Evolutionary conservation across 78 protist species (phyloP).

Genomic region (Tieghemostelium lacteum): DNA sequence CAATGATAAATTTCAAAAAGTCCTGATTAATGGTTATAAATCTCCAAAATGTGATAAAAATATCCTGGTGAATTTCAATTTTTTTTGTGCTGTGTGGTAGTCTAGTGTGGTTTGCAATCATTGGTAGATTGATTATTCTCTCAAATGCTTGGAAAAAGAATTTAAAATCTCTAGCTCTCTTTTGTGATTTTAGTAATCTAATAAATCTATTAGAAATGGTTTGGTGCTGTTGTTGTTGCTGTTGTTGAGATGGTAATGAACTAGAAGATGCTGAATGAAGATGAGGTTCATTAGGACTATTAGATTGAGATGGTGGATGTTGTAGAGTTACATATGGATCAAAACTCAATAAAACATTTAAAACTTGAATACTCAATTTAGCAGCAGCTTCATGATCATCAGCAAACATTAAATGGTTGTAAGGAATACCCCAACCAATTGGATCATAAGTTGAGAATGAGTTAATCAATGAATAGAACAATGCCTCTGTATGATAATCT

Average conservation of each 20-base stretch:
- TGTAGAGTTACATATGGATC: constrained; percentile 12
- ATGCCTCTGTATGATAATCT: constrained; percentile 48
- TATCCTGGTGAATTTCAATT: constrained; percentile 67
- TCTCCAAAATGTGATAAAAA: constrained; percentile 60
- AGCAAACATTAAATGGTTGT: constrained; percentile 74
- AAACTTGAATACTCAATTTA: constrained; percentile 45
- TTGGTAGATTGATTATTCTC: constrained; percentile 33
- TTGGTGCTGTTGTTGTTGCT: background rate
- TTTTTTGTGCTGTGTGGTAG: constrained; percentile 63
- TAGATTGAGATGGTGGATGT: background rate
- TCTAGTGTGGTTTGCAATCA: constrained; percentile 46
- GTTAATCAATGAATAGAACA: constrained; percentile 61
- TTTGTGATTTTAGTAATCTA: background rate
- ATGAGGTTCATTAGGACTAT: background rate
- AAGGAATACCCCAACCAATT: constrained; percentile 83
- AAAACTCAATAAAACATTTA: constrained; percentile 42
- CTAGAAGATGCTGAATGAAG: background rate
- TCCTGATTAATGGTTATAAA: constrained; percentile 43
- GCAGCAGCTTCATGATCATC: constrained; percentile 55
- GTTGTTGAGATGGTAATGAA: background rate
- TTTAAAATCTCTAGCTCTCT: constrained; percentile 54
- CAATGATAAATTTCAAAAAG: constrained; percentile 29
- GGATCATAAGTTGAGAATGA: constrained; percentile 65
- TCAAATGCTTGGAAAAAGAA: constrained; percentile 54
- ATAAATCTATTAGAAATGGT: constrained; percentile 18